Evolutionary conservation across 2,329 filamentous ascomycete genomes (phyloP).

Genomic region (Ascochyta fabae): DNA sequence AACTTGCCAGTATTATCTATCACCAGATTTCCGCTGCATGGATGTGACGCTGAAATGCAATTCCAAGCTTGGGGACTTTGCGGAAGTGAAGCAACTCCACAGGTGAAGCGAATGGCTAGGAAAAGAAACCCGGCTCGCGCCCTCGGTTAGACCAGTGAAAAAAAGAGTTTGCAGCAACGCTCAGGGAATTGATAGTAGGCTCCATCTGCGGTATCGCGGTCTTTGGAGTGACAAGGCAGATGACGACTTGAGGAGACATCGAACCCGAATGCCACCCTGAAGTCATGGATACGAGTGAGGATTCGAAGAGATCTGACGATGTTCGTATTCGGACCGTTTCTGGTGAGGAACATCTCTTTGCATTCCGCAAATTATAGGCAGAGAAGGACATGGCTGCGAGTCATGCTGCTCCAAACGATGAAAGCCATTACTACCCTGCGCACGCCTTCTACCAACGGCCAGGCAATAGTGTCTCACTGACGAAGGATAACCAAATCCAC

Average conservation of each 20-base stretch:
- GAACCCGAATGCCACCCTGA: conserved; percentile 4
- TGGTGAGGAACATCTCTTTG: neutral
- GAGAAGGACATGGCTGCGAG: neutral
- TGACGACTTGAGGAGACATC: neutral
- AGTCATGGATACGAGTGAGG: neutral
- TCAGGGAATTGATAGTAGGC: neutral
- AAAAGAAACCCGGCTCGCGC: neutral
- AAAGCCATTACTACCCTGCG: neutral
- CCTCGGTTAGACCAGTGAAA: neutral
- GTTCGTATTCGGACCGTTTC: conserved; percentile 17
- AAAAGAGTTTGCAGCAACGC: neutral
- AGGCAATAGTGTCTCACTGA: neutral
- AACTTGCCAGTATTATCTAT: neutral
- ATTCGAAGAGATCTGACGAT: neutral
- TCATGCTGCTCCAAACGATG: neutral
- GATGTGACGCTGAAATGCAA: neutral
- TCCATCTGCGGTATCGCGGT: conserved; percentile 5
- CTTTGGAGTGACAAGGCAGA: conserved; percentile 1
- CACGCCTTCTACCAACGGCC: neutral
- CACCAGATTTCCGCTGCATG: neutral
- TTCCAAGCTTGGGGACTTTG: neutral
- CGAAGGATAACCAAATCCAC: neutral
- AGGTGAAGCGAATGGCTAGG: neutral
- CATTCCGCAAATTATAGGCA: neutral
- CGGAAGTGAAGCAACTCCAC: neutral